A percentile compares a stretch with the other conserved stretches of the same genome.
phyloP scores from a whole-genome alignment of 2,329 filamentous ascomycete species.

The Penicillium polonicum region DNA sequence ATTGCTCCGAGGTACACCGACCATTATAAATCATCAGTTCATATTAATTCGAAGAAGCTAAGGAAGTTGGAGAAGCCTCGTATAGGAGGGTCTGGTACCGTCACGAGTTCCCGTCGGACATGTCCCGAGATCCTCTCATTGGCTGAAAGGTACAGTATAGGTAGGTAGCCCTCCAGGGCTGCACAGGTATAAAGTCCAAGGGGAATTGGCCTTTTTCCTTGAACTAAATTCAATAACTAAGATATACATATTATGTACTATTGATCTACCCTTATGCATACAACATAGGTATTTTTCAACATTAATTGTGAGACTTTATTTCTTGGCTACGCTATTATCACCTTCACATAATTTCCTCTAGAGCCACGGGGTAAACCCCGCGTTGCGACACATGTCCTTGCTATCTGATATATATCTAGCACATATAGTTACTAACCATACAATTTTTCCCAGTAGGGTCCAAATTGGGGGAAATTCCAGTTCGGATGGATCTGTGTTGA shows the following conservation, averaged over 20 bases:
- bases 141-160: background rate
- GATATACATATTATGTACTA: background rate
- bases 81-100: background rate
- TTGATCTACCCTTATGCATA: background rate
- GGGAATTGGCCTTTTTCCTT: background rate
- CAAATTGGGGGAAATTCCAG: background rate
- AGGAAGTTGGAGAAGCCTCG: background rate
- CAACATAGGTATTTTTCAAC: background rate
- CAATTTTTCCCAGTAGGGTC: background rate
- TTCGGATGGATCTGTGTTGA: background rate
- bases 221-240: background rate
- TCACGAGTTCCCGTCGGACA: background rate
- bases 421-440: background rate
- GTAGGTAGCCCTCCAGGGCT: too few species aligned
- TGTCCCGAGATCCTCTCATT: background rate
- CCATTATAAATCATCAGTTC: slow-evolving; percentile 20
- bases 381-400: background rate
- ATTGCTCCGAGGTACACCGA: slow-evolving; percentile 26
- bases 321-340: background rate
- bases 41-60: background rate
- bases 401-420: background rate
- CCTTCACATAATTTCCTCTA: background rate
- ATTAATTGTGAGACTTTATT: background rate
- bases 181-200: background rate
- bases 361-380: background rate